These are phyloP conservation scores for Rhododendron ovatum DNA, from an alignment of 148 eudicot species.

Conservation along the genomic window DNA sequence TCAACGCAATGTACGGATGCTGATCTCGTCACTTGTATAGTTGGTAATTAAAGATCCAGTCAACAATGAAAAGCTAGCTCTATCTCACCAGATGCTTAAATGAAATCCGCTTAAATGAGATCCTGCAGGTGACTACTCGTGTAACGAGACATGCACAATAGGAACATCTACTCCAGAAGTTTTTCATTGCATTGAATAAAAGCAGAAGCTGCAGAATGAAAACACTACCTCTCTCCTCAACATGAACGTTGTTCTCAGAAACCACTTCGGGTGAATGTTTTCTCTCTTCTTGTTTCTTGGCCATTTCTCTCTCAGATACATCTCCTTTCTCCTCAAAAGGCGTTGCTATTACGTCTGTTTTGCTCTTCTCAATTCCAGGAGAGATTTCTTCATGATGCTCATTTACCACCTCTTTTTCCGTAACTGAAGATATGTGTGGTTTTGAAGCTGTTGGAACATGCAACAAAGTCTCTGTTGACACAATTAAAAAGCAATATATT, in stretches of 20 bases:
- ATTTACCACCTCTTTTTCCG: slow-evolving; percentile 12
- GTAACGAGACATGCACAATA: neutral
- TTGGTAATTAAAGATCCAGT: neutral
- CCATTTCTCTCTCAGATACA: neutral
- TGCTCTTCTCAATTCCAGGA: slow-evolving; percentile 1
- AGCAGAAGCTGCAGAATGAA: slow-evolving; percentile 5
- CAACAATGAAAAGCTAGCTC: neutral
- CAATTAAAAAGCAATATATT: neutral
- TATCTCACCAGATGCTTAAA: neutral
- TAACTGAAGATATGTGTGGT: slow-evolving; percentile 9
- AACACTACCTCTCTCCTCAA: slow-evolving; percentile 15
- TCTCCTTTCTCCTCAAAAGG: slow-evolving; percentile 12
- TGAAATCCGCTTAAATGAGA: slow-evolving; percentile 1
- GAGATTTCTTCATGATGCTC: slow-evolving; percentile 5
- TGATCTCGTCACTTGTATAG: neutral
- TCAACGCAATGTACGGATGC: neutral
- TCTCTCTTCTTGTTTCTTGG: neutral
- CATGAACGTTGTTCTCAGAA: slow-evolving; percentile 7
- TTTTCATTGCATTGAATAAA: neutral
- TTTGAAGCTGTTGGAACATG: slow-evolving; percentile 15
- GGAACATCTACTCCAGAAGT: neutral
- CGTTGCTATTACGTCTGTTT: neutral
- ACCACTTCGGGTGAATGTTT: neutral
- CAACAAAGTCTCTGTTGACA: slow-evolving; percentile 15
- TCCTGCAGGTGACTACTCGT: neutral